Base-by-base conservation (phyloP, 2,329 filamentous ascomycete species). In the Paraphoma sp. region DNA sequence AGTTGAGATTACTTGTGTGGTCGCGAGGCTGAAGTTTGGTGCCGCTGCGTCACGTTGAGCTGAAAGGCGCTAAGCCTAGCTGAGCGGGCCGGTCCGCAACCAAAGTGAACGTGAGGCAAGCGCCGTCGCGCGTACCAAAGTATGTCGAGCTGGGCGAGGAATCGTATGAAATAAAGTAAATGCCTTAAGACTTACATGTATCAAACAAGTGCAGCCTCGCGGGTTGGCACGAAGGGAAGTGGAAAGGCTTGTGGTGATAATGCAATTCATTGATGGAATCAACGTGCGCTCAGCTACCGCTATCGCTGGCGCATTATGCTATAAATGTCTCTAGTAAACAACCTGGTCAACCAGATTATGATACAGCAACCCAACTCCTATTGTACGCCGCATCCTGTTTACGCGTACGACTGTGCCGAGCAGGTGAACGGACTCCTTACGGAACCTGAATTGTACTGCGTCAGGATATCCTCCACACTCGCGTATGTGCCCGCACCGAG, bases 341-440 rank as follows among this genome's bases (percentile, higher is more conserved):
- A n/a, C 14, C 31, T 11, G 23, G 17, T 18, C 43, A 44, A 12
- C 10, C 44, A 30, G 28, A 28, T 48, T 29, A 48, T 51, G 30
- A 44, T 42, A 40, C 47, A 48, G 44, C 30, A 33, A 14, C 29
- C 17, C 45, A 18, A 45, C 29, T 36, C 18, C 38, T 45, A n/a
- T 28, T 29, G 29, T 54, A 50, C 48, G 31, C 28, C 18, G 14
- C 2, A 33, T 28, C 1, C 11, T n/a, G 28, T 49, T 43, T 67
- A 73, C 42, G 70, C 55, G 44, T 78, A 78, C 12, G 73, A 59
- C 5, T 45, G 41, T 3, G 73, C 69, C 10, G 64, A 62, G 64
- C 79, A 81, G 3, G 75, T 79, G 43, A 82, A 82, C 4, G 76
- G 63, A 40, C 74, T 70, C 48, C 79, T 68, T 1, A 80, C 78